Evolutionary conservation across 2,329 filamentous ascomycete genomes (phyloP).

Genomic region (Aspergillus alliaceus): DNA sequence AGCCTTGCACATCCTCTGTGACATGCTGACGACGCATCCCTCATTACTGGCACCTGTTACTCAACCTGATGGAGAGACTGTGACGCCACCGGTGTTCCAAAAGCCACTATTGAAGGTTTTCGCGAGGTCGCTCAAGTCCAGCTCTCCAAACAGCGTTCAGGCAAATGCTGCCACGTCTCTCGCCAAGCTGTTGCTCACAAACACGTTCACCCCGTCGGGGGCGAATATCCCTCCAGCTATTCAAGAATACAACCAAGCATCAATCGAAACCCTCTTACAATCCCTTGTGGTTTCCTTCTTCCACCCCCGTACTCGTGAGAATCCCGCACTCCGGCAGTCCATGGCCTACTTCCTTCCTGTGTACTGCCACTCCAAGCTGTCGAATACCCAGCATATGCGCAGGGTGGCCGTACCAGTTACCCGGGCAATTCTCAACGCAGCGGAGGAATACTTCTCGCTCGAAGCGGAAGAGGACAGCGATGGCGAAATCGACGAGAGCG

Average conservation of each 20-base stretch:
- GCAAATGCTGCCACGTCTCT: constrained; percentile 77
- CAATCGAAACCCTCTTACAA: constrained; percentile 72
- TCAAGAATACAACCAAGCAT: constrained; percentile 53
- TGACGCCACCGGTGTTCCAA: constrained; percentile 46
- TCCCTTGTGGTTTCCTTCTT: constrained; percentile 86
- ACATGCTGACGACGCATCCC: constrained; percentile 88
- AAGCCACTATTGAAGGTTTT: constrained; percentile 81
- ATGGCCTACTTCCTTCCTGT: constrained; percentile 93
- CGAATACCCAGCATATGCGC: constrained; percentile 82
- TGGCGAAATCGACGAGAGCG: constrained; percentile 71
- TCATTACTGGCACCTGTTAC: constrained; percentile 65
- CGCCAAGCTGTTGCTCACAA: constrained; percentile 81
- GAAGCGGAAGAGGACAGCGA: constrained; percentile 74
- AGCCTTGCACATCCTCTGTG: constrained; percentile 85
- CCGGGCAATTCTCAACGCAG: constrained; percentile 62
- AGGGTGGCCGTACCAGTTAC: constrained; percentile 71
- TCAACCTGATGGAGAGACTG: constrained; percentile 50
- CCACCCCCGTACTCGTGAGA: constrained; percentile 75
- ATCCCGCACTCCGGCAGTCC: constrained; percentile 80
- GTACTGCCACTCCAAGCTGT: constrained; percentile 80
- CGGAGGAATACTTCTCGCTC: constrained; percentile 66
- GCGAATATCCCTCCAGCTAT: constrained; percentile 55
- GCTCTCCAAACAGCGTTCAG: constrained; percentile 71
- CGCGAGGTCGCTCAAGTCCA: constrained; percentile 73
- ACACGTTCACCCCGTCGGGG: constrained; percentile 58